These are phyloP conservation scores for Neoascochyta sp. DNA, from an alignment of 2,329 filamentous ascomycete genomes.

Conservation along the genomic window DNA sequence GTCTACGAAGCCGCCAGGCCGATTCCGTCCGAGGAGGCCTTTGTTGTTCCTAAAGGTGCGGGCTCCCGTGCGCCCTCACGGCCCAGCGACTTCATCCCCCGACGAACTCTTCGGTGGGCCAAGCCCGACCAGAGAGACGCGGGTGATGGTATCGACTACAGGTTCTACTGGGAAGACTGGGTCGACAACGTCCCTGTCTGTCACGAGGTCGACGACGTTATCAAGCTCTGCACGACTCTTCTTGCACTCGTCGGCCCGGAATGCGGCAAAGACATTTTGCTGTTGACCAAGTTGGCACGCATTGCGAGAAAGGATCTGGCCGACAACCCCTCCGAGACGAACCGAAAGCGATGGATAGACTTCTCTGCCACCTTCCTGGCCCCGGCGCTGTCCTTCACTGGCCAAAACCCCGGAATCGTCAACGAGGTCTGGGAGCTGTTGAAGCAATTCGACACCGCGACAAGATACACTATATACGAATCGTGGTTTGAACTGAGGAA, in stretches of 20 bases:
- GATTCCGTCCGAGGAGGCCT: conserved; percentile 41
- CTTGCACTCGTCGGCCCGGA: conserved; percentile 83
- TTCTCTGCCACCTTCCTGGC: conserved; percentile 80
- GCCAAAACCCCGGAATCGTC: conserved; percentile 76
- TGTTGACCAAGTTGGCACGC: conserved; percentile 77
- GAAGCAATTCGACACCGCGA: conserved; percentile 69
- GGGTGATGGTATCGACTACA: conserved; percentile 71
- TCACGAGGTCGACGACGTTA: conserved; percentile 84
- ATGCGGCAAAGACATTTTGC: conserved; percentile 75
- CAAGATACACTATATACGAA: conserved; percentile 82
- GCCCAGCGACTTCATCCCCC: conserved; percentile 54
- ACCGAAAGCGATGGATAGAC: conserved; percentile 76
- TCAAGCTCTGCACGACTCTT: conserved; percentile 78
- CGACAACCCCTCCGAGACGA: conserved; percentile 66
- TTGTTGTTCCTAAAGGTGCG: conserved; percentile 38
- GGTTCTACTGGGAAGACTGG: conserved; percentile 98
- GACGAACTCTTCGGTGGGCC: conserved; percentile 75
- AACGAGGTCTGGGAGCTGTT: conserved; percentile 85
- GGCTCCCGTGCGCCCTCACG: conserved; percentile 60
- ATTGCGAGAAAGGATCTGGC: conserved; percentile 75
- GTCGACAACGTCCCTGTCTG: conserved; percentile 88
- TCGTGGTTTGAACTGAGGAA: conserved; percentile 66
- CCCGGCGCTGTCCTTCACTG: conserved; percentile 81
- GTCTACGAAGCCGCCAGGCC: conserved; percentile 59
- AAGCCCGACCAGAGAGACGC: conserved; percentile 74